Conservation (phyloP, 2,329 filamentous ascomycete genomes). For the Penicillium sp. region DNA sequence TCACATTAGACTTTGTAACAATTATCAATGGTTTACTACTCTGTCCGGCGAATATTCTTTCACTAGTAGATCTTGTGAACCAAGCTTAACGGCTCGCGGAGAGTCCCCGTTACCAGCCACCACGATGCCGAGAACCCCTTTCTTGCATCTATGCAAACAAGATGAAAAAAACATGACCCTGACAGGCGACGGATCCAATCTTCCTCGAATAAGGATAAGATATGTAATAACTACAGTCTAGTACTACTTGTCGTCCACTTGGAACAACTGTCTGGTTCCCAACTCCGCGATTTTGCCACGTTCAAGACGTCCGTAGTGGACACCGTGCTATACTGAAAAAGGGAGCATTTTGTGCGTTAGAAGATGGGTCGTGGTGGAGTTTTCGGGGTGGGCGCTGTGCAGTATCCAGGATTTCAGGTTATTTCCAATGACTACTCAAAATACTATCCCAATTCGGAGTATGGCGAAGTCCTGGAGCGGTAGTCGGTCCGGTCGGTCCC, state of each 20-base stretch:
- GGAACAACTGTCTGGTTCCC: not conserved
- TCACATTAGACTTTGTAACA: not conserved
- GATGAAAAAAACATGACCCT: not conserved
- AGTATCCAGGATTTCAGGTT: not conserved
- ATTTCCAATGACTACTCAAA: not conserved
- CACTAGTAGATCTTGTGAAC: conserved; percentile 4
- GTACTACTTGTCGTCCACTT: not conserved
- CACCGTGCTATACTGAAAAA: conserved; percentile 15
- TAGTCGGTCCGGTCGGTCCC: not conserved
- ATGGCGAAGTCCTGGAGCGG: not conserved
- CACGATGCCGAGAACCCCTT: conserved; percentile 14
- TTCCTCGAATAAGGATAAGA: not conserved
- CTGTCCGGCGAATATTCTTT: not conserved
- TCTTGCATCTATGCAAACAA: conserved; percentile 6
- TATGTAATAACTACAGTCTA: not conserved
- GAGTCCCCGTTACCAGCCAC: conserved; percentile 29
- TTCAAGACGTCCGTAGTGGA: conserved; percentile 23
- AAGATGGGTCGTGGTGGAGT: conserved; percentile 11
- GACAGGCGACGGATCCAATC: not conserved
- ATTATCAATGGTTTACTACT: not conserved
- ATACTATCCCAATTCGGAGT: not conserved
- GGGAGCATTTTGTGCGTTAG: not conserved
- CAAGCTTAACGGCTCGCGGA: conserved; percentile 23
- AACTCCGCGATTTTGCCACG: conserved; percentile 32
- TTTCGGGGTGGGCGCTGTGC: not conserved